Conservation (phyloP, 75 land plant genomes). For the Pinus albicaulis region DNA sequence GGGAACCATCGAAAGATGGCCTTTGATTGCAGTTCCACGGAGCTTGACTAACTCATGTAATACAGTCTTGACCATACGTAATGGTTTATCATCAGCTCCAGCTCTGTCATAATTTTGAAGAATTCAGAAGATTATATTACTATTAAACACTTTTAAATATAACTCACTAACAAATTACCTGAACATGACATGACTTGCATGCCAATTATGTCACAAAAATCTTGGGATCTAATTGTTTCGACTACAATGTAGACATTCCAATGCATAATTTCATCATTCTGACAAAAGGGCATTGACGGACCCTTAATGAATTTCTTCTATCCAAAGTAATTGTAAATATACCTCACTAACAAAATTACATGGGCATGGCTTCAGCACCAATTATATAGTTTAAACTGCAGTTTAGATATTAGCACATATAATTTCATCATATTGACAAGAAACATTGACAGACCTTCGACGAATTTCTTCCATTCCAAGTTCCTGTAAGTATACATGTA, state of each 20-base stretch:
- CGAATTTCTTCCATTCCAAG: conserved; percentile 99
- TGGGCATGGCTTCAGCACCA: neutral
- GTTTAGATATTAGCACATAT: too few species aligned
- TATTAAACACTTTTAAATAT: neutral
- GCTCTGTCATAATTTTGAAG: conserved; percentile 44
- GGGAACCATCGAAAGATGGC: conserved; percentile 98
- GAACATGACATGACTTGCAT: neutral
- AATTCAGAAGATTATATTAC: neutral
- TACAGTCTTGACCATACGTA: conserved; percentile 99
- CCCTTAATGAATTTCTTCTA: too few species aligned
- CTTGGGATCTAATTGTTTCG: too few species aligned
- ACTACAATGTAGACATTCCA: too few species aligned
- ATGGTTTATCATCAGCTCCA: conserved; percentile 99
- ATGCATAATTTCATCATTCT: too few species aligned
- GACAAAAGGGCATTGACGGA: too few species aligned
- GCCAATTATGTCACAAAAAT: neutral
- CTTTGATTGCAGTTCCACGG: conserved; percentile 97
- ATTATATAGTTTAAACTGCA: too few species aligned
- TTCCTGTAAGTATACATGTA: conserved; percentile 94
- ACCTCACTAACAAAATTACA: too few species aligned
- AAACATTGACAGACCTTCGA: conserved; percentile 52
- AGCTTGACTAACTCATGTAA: conserved; percentile 98
- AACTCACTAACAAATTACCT: neutral
- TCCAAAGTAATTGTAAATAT: too few species aligned
- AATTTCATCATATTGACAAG: too few species aligned